Base-by-base conservation (phyloP, 2,329 filamentous ascomycete genomes). In the Raffaelea albimanens region DNA sequence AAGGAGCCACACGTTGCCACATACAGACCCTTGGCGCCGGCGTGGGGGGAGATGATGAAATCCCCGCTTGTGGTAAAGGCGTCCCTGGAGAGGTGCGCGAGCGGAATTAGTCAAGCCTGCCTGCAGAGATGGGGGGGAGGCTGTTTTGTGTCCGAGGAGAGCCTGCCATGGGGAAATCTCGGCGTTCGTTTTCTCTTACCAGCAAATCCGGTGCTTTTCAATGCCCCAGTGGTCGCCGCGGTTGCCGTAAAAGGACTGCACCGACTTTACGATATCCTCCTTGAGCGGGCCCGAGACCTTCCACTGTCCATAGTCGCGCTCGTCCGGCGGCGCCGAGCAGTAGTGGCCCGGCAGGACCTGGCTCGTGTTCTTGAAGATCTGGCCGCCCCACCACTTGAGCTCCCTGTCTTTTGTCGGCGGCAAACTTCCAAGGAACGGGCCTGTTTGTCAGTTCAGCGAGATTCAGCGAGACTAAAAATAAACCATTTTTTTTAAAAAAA, bases 1-100 rank as follows among this genome's bases (percentile, higher is more conserved):
- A 83, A 82, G 0, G 79, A 83, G 5, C 81, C 81, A 14, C 78
- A 81, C 0, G 76, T 77, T 0, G 80, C 81, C 2, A 86, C 56
- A 54, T 76, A 83, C 0, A 85, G 62, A 18, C 77, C 77, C 43
- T 59, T 58, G 18, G 57, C 73, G 31, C 65, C 67, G 0, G 70
- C 49, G 54, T 82, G 72, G 0, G 77, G 76, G 4, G 75, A 76
- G 55, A 85, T 75, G 51, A 84, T 71, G 53, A 80, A 81, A 56
- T 84, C 78, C 18, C 69, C 68, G 56, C 67, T 76, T 3, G 77
- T 71, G 0, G 78, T 82, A 55, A 83, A 77, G 8, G 79, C 80
- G 52, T 84, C 81, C 80, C 80, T 83, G 47, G n/a, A n/a, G n/a
- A n/a, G n/a, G n/a, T n/a, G n/a, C n/a, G n/a, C n/a, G n/a, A n/a